Evolutionary conservation across 345 rosid species (phyloP), one percentile per base, ranked within the genome.

Genomic region (Physaria fendleri): DNA sequence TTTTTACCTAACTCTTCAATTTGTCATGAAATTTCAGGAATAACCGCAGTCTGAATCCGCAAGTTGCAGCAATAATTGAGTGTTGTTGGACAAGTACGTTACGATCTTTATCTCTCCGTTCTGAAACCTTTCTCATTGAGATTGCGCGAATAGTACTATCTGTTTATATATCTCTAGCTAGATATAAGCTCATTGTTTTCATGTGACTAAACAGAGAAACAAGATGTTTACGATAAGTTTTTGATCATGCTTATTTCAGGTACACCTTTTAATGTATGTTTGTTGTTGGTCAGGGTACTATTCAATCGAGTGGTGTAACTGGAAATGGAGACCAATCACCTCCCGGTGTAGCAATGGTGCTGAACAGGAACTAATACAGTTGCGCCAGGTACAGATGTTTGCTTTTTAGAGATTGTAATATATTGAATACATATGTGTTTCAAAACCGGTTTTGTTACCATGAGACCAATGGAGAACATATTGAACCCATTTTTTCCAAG

Each of bases 401-500:
- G n/a, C n/a, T n/a, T n/a, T n/a, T n/a, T n/a, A n/a, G n/a, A n/a
- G n/a, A n/a, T n/a, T n/a, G n/a, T n/a, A n/a, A n/a, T n/a, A n/a
- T n/a, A n/a, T n/a, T n/a, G n/a, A n/a, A n/a, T n/a, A n/a, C n/a
- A n/a, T n/a, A n/a, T n/a, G n/a, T n/a, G n/a, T n/a, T n/a, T n/a
- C n/a, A n/a, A n/a, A n/a, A n/a, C n/a, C n/a, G n/a, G n/a, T n/a
- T n/a, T n/a, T n/a, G n/a, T n/a, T 76, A 81, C 87, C 87, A 81
- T 38, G 47, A 81, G 63, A 58, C 87, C 87, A 28, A 64, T 69
- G 5, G 79, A 67, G 46, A 82, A 69, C 46, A 77, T 44, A 55
- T 79, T 78, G 75, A 82, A 67, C 43, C 87, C 84, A n/a, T 71
- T 79, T 74, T 75, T 79, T 29, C 84, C 84, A 1, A 82, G 87